Conservation (phyloP, 2,329 filamentous ascomycete genomes). For the Endocalyx cinctus region DNA sequence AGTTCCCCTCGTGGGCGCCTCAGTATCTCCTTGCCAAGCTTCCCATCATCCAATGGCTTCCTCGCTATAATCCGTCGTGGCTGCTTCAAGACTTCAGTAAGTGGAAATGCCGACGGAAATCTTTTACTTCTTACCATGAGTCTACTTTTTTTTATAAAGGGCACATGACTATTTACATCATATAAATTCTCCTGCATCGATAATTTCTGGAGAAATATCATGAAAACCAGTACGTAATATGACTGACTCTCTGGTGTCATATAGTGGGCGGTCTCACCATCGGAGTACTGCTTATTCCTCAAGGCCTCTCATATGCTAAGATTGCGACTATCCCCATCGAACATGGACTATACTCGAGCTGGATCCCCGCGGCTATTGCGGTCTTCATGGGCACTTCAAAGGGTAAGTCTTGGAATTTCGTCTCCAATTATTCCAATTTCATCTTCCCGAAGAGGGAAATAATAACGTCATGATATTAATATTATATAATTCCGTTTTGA, state of each 20-base stretch:
- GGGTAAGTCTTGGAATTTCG: constrained; percentile 31
- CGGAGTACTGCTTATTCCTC: constrained; percentile 56
- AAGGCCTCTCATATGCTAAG: constrained; percentile 58
- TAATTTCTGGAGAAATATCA: too few relatives aligned
- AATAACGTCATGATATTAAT: too few relatives aligned
- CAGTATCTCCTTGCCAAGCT: constrained; percentile 58
- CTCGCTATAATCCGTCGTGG: constrained; percentile 57
- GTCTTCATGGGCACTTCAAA: constrained; percentile 60
- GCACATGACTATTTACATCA: too few relatives aligned
- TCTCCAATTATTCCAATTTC: constrained; percentile 6
- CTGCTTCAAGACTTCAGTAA: constrained; percentile 50
- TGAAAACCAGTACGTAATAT: too few relatives aligned
- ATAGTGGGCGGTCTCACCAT: constrained; percentile 54
- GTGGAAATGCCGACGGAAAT: too few relatives aligned
- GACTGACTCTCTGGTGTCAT: constrained; percentile 4
- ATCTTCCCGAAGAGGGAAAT: constrained; percentile 26
- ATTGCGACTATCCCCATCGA: constrained; percentile 58
- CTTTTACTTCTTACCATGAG: too few relatives aligned
- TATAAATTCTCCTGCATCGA: too few relatives aligned
- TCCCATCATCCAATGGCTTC: constrained; percentile 59
- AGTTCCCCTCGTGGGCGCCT: constrained; percentile 46
- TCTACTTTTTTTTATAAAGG: too few relatives aligned
- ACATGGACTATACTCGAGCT: constrained; percentile 55
- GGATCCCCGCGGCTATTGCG: constrained; percentile 53
- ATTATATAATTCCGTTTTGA: too few relatives aligned